Evolutionary conservation across 1,284 basidiomycete genomes (phyloP), one percentile per base, ranked within the genome.

Genomic region (Tilletia caries): DNA sequence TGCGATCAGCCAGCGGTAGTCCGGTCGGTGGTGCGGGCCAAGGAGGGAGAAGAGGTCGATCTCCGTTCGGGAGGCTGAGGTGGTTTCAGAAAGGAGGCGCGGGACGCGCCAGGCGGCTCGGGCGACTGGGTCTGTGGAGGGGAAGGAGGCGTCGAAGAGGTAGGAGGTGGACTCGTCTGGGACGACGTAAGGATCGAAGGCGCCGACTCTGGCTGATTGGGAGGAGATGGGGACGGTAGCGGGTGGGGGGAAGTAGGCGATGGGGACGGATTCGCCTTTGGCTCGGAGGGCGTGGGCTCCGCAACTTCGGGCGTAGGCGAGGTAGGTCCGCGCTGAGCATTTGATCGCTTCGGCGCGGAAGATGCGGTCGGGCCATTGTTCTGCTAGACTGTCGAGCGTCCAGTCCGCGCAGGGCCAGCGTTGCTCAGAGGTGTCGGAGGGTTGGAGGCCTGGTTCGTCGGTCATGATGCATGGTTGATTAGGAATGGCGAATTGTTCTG

Each of bases 111-210:
- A 79, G 29, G 74, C 75, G 32, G 69, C 48, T 18, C 70, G 70
- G 0, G 76, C 78, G 13, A 73, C 70, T 20, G 66, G 67, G 23
- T 76, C 76, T 20, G 73, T 75, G 3, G 54, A 27, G 25, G 80
- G 74, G 25, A 81, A 74, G 18, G 73, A 65, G 0, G 78, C 72
- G 64, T 82, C 80, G 41, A 82, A 82, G 37, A 81, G 70, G 66
- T 82, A 82, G 71, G 73, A 79, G 4, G 79, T 78, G 48, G 80
- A 80, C 58, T 79, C 79, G 66, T 82, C 80, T 0, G 79, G 79
- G 1, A 80, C 73, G 12, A 72, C 67, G 41, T 73, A 69, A 2
- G 77, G 77, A 27, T 79, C 73, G 44, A 75, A 74, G 3, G 74
- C 70, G 20, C 71, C 72, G 27, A 71, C 70, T 66, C n/a, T 41